Evolutionary conservation across 75 land plant genomes (phyloP).

Genomic region (Sequoiadendron giganteum): DNA sequence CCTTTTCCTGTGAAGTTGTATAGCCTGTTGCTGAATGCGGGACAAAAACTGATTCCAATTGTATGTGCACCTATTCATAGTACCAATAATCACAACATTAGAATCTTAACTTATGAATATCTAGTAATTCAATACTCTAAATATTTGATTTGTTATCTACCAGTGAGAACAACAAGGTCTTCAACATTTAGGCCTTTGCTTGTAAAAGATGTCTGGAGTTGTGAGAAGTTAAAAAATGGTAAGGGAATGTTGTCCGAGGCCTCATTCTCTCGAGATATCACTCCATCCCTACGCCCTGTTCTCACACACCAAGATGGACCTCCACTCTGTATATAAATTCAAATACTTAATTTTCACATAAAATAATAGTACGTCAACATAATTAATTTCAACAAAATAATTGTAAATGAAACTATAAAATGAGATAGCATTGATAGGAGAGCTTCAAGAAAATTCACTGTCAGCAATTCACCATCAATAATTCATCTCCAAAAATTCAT

Average conservation of each 20-base stretch:
- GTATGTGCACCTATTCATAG: constrained; percentile 49
- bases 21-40: constrained; percentile 38
- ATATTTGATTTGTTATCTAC: background rate
- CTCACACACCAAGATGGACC: constrained; percentile 29
- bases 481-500: too few species aligned
- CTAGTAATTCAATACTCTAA: background rate
- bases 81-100: too few species aligned
- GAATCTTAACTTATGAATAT: too few species aligned
- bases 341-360: background rate
- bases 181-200: constrained; percentile 16
- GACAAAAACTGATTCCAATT: constrained; percentile 47
- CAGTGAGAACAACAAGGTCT: background rate
- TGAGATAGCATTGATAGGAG: too few species aligned
- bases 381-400: background rate
- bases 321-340: constrained; percentile 12
- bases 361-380: too few species aligned
- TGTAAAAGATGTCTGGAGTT: constrained; percentile 17
- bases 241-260: constrained; percentile 24
- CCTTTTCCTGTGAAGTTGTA: constrained; percentile 68
- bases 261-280: constrained; percentile 23
- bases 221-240: constrained; percentile 19
- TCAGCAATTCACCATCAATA: too few species aligned
- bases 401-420: background rate
- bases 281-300: constrained; percentile 48
- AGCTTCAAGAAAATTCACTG: too few species aligned